These are phyloP conservation scores for Tephrocybe sp. DNA, from an alignment of 768 basidiomycete genomes.

Conservation along the genomic window DNA sequence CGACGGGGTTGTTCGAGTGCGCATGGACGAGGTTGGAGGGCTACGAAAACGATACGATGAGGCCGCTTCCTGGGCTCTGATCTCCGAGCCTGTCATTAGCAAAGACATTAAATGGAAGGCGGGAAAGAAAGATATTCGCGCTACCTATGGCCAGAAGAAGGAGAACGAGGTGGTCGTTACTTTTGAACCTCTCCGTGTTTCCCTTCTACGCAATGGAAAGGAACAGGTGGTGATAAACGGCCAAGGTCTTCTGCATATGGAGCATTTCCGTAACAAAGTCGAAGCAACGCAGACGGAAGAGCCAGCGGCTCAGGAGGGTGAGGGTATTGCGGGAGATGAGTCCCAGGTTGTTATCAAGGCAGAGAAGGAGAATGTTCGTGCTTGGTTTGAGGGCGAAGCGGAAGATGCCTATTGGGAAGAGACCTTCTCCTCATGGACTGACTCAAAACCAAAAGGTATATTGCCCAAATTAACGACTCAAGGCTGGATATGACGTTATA, in stretches of 20 bases:
- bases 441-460: slow-evolving; percentile 89
- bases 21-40: slow-evolving; percentile 87
- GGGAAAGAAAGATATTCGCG: slow-evolving; percentile 64
- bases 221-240: slow-evolving; percentile 91
- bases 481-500: too few species aligned
- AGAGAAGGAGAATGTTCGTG: slow-evolving; percentile 47
- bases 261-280: slow-evolving; percentile 85
- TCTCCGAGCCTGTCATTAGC: slow-evolving; percentile 68
- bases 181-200: slow-evolving; percentile 76
- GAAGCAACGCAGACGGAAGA: slow-evolving; percentile 43
- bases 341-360: slow-evolving; percentile 54
- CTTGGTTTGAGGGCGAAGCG: slow-evolving; percentile 88
- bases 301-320: slow-evolving; percentile 41
- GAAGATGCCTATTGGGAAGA: slow-evolving; percentile 93
- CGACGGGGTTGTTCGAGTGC: slow-evolving; percentile 87
- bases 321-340: slow-evolving; percentile 36
- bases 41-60: slow-evolving; percentile 88
- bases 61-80: slow-evolving; percentile 85
- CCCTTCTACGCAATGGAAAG: slow-evolving; percentile 69
- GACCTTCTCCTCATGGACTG: slow-evolving; percentile 81
- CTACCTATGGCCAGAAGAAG: slow-evolving; percentile 63
- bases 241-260: slow-evolving; percentile 91
- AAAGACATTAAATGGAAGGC: slow-evolving; percentile 61
- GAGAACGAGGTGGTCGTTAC: slow-evolving; percentile 67
- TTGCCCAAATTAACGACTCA: neutral